Evolutionary conservation across 257 asterid species (phyloP), one percentile per base, ranked within the genome.

Genomic region (Solanum sparsipilum): DNA sequence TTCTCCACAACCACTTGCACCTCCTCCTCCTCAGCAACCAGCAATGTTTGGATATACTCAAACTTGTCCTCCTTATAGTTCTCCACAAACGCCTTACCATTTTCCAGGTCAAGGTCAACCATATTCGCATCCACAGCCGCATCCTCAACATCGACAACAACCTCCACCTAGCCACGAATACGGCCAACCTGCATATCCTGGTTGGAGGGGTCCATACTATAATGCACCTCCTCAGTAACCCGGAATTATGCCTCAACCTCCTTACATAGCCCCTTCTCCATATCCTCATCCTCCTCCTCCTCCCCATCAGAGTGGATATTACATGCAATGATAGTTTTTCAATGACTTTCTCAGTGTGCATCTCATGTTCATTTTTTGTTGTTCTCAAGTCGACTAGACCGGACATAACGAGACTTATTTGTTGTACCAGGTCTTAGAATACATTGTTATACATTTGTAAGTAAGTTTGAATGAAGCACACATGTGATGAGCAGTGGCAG

Each of bases 121-220:
- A 20, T 93, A 93, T 88, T 93, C 92, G 1, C 93, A 94, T 39
- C 91, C 94, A 34, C 18, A 35, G 3, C 31, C 93, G 3, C 94
- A 94, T 39, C 91, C 95, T 48, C 97, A 91, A 86, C 94, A 92
- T 65, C 96, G 91, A 79, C 94, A 86, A 60, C 98, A 89, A 46
- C 93, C 94, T 34, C 90, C 93, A 25, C 93, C 78, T 48, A 88
- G 85, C 91, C 94, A 92, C 48, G 96, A 97, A 72, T 97, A 96
- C 41, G 98, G 96, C 83, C 99, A 95, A 84, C 98, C 96, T 70
- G 94, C 98, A 5, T 96, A 97, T 93, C 98, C 98, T 38, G 98
- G 98, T 36, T 97, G 99, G 99, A 94, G 91, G 56, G 98, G 95
- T 35, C 96, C 97, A 23, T 96, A 97, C 91, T 94, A 96, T 82